Conservation (phyloP, 257 asterid species). For the Solanum ossicruentum region DNA sequence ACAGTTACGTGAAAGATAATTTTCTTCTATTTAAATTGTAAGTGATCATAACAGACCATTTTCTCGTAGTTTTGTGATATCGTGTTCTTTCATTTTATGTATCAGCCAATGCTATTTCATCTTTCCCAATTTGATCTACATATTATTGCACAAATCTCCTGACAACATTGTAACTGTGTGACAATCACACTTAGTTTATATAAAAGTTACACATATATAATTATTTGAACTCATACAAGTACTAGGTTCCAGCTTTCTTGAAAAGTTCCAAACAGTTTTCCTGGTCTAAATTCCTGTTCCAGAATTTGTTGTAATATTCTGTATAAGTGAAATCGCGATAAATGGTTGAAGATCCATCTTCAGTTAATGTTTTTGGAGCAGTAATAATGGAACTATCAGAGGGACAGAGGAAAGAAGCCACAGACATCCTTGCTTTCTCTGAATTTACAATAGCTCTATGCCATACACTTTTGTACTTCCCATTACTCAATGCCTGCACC, state of each 20-base stretch:
- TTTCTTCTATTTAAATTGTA: background rate
- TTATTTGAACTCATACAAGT: background rate
- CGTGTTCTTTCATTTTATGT: background rate
- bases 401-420: slow-evolving; percentile 90
- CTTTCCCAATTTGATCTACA: background rate
- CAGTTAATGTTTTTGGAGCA: slow-evolving; percentile 49
- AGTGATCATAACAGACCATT: background rate
- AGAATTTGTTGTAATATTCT: slow-evolving; percentile 70
- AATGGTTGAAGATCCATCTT: slow-evolving; percentile 16
- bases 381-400: slow-evolving; percentile 42
- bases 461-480: slow-evolving; percentile 80
- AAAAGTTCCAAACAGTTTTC: slow-evolving; percentile 69
- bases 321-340: slow-evolving; percentile 59
- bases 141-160: background rate
- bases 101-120: background rate
- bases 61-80: background rate
- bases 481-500: slow-evolving; percentile 66
- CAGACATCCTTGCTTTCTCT: slow-evolving; percentile 48
- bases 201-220: background rate
- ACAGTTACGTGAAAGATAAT: background rate
- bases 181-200: background rate
- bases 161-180: background rate
- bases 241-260: slow-evolving; percentile 19
- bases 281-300: slow-evolving; percentile 77
- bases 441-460: slow-evolving; percentile 81